Base-by-base conservation (phyloP, 192 early-diverging fungal genomes). In the Backusella circina region DNA sequence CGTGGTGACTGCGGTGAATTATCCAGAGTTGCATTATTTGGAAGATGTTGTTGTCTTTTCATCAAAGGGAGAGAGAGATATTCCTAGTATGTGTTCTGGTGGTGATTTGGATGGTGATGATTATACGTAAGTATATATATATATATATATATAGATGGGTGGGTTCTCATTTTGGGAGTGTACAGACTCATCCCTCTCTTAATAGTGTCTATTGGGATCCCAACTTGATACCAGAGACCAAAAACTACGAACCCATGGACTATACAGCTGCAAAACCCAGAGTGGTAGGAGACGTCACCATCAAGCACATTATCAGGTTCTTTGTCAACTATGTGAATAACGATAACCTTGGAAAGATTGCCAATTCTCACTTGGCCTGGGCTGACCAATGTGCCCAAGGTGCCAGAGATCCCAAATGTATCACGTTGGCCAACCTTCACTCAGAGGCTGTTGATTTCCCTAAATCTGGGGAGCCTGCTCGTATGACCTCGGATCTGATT, bases 31-130 rank as follows among this genome's bases (percentile, higher is more conserved):
- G 23, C 72, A 39, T 31, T 76, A 90, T 74, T 72, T 91, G 2
- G 68, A 73, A 6, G 90, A 95, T 75, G 94, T 95, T 1, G 80
- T 95, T 3, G 94, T 94, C 0, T 95, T 95, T 75, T 86, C 90
- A 23, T 81, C 88, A 33, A 76, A 84, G 26, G 94, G 94, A 0
- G 71, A 84, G 9, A 85, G 94, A 5, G 89, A 90, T 69, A 82
- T 94, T 44, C 91, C 93, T 3, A 92, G 89, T 51, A 90, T 90
- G 89, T 91, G 93, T 70, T 86, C 86, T 71, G 94, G 94, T 38
- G 94, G 94, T 12, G 94, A 95, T 83, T 78, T 95, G 7, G 94
- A 95, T 74, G 94, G 94, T 23, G 94, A 95, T 82, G 86, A 88
- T 75, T 91, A 76, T 74, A 90, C 86, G 88, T 91, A 81, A 77